A percentile compares a stretch with the other conserved stretches of the same genome.
Evolutionary conservation across 768 basidiomycete genomes (phyloP).

Genomic region (Lactifluus piperatus): DNA sequence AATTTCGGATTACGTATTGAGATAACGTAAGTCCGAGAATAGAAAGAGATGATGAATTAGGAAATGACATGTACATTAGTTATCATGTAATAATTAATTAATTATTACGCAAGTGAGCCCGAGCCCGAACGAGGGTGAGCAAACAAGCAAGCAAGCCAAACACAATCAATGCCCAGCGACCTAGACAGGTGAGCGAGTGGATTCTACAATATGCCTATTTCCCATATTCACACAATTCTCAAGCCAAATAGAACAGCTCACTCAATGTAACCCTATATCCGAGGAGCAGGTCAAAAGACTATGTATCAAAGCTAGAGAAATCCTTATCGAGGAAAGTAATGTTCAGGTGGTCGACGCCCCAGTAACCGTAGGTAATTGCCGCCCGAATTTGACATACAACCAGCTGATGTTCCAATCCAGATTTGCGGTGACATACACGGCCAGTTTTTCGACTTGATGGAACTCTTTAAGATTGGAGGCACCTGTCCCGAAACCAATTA

Average conservation of each 20-base stretch:
- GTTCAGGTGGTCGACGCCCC: slow-evolving; percentile 95
- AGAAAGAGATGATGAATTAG: neutral
- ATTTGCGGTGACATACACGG: slow-evolving; percentile 97
- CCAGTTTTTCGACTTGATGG: slow-evolving; percentile 94
- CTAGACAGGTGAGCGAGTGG: slow-evolving; percentile 10
- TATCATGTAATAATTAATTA: neutral
- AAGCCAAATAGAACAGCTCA: slow-evolving; percentile 92
- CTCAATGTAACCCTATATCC: slow-evolving; percentile 89
- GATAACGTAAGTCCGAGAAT: neutral
- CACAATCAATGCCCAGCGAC: slow-evolving; percentile 16
- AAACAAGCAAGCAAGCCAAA: too few relatives aligned
- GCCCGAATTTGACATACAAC: slow-evolving; percentile 16
- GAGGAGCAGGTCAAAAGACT: slow-evolving; percentile 94
- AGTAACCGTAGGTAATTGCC: slow-evolving; percentile 62
- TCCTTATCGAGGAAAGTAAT: slow-evolving; percentile 95
- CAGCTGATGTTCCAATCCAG: slow-evolving; percentile 32
- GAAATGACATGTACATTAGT: neutral
- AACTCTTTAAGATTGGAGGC: slow-evolving; percentile 89
- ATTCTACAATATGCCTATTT: neutral
- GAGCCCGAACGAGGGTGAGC: too few relatives aligned
- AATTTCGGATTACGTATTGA: neutral
- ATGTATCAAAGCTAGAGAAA: slow-evolving; percentile 93
- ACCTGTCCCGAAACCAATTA: slow-evolving; percentile 91
- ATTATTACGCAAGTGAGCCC: neutral
- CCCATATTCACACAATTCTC: neutral